These are phyloP conservation scores for Kurtzmaniella cleridarum DNA, from an alignment of 805 yeast species.

Conservation along the genomic window DNA sequence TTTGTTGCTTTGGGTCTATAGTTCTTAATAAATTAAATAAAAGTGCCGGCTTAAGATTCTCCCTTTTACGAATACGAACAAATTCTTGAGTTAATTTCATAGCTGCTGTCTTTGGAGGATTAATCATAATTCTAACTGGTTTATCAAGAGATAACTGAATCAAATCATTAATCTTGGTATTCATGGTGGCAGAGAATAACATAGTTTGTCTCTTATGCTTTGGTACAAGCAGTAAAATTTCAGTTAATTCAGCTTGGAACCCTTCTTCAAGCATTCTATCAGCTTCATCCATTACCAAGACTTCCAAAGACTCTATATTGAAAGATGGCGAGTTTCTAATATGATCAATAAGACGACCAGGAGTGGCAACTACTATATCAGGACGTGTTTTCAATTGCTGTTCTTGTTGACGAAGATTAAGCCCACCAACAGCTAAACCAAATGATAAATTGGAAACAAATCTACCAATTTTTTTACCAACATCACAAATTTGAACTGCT, in stretches of 20 bases:
- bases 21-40: constrained; percentile 65
- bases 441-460: constrained; percentile 73
- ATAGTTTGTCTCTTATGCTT: constrained; percentile 83
- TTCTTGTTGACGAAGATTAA: constrained; percentile 92
- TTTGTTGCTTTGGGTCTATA: constrained; percentile 56
- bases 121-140: constrained; percentile 93
- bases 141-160: constrained; percentile 81
- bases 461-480: constrained; percentile 77
- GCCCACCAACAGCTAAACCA: constrained; percentile 97
- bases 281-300: constrained; percentile 93
- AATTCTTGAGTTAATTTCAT: constrained; percentile 88
- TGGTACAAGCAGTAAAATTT: constrained; percentile 82
- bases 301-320: constrained; percentile 85
- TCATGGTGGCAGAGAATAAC: constrained; percentile 97
- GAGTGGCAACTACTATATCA: constrained; percentile 95
- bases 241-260: constrained; percentile 90
- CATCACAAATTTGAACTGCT: constrained; percentile 94
- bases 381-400: constrained; percentile 90
- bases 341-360: constrained; percentile 98
- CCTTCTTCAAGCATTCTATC: constrained; percentile 99
- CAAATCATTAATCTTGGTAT: constrained; percentile 81
- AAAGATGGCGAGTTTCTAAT: constrained; percentile 92
- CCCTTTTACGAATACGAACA: constrained; percentile 90
- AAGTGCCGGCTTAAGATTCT: constrained; percentile 75
- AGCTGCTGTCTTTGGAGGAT: constrained; percentile 95